Evolutionary conservation across 345 rosid species (phyloP), one percentile per base, ranked within the genome.

Genomic region (Eucalyptus pauciflora): DNA sequence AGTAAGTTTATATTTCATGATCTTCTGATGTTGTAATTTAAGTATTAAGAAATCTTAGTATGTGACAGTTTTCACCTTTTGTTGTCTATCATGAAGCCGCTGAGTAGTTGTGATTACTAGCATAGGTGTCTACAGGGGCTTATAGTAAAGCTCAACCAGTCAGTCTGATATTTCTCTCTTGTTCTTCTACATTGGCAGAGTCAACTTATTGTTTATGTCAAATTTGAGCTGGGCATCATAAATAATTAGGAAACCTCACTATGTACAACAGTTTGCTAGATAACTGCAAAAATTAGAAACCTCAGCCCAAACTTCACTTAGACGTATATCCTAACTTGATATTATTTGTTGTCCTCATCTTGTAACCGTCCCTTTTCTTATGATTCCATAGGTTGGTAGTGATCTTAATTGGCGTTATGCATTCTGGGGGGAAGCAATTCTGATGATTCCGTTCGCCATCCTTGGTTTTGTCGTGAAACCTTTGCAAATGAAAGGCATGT

Each of bases 401-500:
- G 71, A 94, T 91, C 91, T 93, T 81, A 95, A 52, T 86, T 97
- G 99, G 99, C 99, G 99, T 89, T 92, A 88, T 91, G 99, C 99
- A 87, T 97, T 97, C 90, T 96, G 91, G 92, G 96, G 98, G 86
- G 99, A 96, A 94, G 99, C 99, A 86, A 87, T 96, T 90, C 86
- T 97, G 92, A 97, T 97, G 99, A 91, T 96, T 93, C 99, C 99
- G 31, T 97, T 97, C 89, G 97, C 93, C 89, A 52, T 96, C 88
- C 91, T 96, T 86, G 97, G 98, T 89, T 97, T 95, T 91, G 86
- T 93, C 50, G 94, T 97, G 94, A 96, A 96, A 92, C 99, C 99
- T 86, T 93, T 96, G 95, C 93, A 94, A 90, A 62, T 97, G 93
- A 97, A 96, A 97, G 99, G 99, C 96, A 89, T 43, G 88, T 86